These are phyloP conservation scores for Colletotrichum sp. DNA, from an alignment of 2,329 filamentous ascomycete species.

Conservation along the genomic window DNA sequence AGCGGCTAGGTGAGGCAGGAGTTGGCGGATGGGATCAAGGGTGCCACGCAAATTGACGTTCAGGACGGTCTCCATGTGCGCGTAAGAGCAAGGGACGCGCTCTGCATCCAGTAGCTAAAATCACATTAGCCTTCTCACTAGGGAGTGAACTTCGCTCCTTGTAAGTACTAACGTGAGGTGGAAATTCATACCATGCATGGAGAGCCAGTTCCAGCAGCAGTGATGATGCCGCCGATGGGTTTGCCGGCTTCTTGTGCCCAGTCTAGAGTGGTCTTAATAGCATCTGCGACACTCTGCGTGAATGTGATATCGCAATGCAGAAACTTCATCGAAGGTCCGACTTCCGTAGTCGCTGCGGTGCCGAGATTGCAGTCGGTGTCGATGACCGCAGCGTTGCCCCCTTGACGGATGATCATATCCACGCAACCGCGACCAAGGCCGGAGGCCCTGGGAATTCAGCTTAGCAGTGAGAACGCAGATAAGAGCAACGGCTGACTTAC, in stretches of 20 bases:
- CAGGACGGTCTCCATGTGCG: neutral
- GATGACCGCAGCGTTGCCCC: neutral
- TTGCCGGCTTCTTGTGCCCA: neutral
- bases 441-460: accelerated
- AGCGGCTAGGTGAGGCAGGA: neutral
- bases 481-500: neutral
- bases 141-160: neutral
- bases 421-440: neutral
- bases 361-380: neutral
- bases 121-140: accelerated
- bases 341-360: neutral
- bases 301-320: neutral
- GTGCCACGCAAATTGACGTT: neutral
- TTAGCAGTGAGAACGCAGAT: neutral
- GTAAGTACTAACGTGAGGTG: accelerated
- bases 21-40: neutral
- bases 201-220: neutral
- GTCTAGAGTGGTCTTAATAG: neutral
- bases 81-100: neutral
- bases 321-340: neutral
- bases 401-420: neutral
- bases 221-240: neutral
- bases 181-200: neutral
- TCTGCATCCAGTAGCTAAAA: neutral
- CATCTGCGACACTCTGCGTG: neutral